Conservation (phyloP, 108 stramenopile genomes). For the Skeletonema grethae region DNA sequence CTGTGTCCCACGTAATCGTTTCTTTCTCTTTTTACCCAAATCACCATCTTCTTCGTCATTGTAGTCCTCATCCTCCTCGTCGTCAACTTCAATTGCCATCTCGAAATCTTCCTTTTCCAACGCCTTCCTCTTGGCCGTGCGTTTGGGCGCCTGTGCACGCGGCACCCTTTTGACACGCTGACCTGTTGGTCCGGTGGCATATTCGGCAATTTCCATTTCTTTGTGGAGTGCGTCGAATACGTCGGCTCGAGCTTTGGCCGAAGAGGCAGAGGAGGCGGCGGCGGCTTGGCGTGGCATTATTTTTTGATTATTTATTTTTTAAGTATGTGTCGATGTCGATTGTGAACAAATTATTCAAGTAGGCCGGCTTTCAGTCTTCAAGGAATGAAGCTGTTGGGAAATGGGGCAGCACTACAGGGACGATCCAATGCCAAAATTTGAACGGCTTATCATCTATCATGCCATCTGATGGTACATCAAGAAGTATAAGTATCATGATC, state of each 20-base stretch:
- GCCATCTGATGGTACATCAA: no score
- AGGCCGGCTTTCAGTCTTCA: no score
- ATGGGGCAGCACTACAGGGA: no score
- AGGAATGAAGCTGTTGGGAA: no score
- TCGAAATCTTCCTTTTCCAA: constrained; percentile 57
- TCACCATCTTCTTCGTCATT: not conserved
- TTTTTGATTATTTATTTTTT: not conserved
- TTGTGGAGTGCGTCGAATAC: constrained; percentile 57
- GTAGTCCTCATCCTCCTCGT: constrained; percentile 25
- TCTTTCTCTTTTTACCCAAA: constrained; percentile 20
- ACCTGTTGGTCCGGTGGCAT: constrained; percentile 48
- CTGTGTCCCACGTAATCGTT: constrained; percentile 61
- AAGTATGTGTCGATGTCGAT: no score
- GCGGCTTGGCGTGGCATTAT: not conserved
- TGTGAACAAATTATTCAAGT: no score
- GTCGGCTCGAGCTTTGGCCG: constrained; percentile 18
- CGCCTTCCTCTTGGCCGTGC: constrained; percentile 66
- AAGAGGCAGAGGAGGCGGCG: not conserved
- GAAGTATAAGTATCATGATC: no score
- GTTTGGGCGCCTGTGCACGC: constrained; percentile 40
- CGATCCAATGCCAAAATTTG: no score
- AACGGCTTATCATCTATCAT: no score
- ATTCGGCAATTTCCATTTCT: constrained; percentile 78
- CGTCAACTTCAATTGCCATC: constrained; percentile 43
- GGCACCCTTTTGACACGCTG: constrained; percentile 51